These are phyloP conservation scores for Ambrosiella xylebori DNA, from an alignment of 2,329 filamentous ascomycete genomes.

Conservation along the genomic window DNA sequence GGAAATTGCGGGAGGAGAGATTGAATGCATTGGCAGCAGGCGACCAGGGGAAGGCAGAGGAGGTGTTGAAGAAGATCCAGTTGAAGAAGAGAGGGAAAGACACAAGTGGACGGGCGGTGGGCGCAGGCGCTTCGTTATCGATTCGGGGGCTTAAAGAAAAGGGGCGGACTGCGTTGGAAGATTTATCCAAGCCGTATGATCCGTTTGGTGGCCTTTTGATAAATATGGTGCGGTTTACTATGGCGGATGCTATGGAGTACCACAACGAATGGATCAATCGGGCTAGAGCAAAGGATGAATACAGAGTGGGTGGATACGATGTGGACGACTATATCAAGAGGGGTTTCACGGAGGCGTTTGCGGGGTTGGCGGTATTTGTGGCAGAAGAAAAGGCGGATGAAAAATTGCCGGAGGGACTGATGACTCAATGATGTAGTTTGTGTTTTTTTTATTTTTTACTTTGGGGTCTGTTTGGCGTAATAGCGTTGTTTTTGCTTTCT, in stretches of 20 bases:
- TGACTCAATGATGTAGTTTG: background rate
- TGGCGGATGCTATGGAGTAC: slow-evolving; percentile 42
- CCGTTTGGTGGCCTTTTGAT: slow-evolving; percentile 66
- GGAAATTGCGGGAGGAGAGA: slow-evolving; percentile 48
- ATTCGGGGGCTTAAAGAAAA: slow-evolving; percentile 57
- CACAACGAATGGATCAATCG: slow-evolving; percentile 56
- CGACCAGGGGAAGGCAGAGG: slow-evolving; percentile 40
- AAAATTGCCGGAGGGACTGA: background rate
- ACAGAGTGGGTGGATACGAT: slow-evolving; percentile 67
- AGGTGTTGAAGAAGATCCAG: slow-evolving; percentile 41
- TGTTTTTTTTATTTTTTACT: background rate
- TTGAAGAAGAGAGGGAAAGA: slow-evolving; percentile 55
- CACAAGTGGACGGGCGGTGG: slow-evolving; percentile 8
- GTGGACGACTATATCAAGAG: slow-evolving; percentile 66
- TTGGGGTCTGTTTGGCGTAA: too few relatives aligned
- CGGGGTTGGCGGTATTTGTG: slow-evolving; percentile 73
- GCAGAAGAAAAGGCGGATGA: slow-evolving; percentile 46
- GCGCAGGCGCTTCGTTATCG: slow-evolving; percentile 26
- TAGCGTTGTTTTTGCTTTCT: too few relatives aligned
- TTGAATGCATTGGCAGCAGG: slow-evolving; percentile 51
- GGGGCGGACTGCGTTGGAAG: slow-evolving; percentile 20
- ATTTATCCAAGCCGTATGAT: slow-evolving; percentile 62
- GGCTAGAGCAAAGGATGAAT: slow-evolving; percentile 45
- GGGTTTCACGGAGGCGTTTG: slow-evolving; percentile 75
- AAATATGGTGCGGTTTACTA: slow-evolving; percentile 48